Base-by-base conservation (phyloP, 441 rosid genomes). In the Omphalea diandra region DNA sequence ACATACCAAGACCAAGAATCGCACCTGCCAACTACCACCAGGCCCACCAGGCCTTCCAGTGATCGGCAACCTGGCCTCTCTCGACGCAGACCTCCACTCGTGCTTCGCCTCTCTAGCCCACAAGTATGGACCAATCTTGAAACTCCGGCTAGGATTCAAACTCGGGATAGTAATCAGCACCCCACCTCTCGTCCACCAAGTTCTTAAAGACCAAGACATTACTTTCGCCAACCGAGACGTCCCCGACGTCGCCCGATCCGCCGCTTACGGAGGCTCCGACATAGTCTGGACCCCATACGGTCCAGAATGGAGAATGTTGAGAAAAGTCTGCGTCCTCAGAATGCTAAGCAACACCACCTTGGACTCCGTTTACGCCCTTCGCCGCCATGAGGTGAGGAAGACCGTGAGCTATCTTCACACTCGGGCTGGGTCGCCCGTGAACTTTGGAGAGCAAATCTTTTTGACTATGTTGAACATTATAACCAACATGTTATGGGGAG, bases 241-340 rank as follows among this genome's bases (percentile, higher is more conserved):
- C 0, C 69, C 72, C 0, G 66, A 29, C 1, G 76, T 73, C 0
- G 72, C 46, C 7, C 47, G 68, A 0, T 40, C 41, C 17, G 59
- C 73, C 54, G 18, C 80, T 5, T 82, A 83, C 17, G 77, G 68
- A 1, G 67, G 72, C 11, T 50, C 46, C 20, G 90, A 84, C 55
- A 58, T 83, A 26, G 56, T 71, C 18, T 52, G 72, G 60, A 75
- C 75, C 0, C 83, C 87, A 0, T 82, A 86, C 8, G 83, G 83
- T 0, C 78, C 85, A 26, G 76, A 79, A 33, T 84, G 88, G 87
- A 81, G 85, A 52, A 81, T 81, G 74, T 31, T 84, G 31, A 80
- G 83, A 68, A 86, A 83, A 56, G 72, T 84, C 0, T 79, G 80
- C n/a, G 82, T 79, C 15, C 59, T 79, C 11, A 82, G 79, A 17